Base-by-base conservation (phyloP, 208 protist genomes). In the Angomonas desouzai region DNA sequence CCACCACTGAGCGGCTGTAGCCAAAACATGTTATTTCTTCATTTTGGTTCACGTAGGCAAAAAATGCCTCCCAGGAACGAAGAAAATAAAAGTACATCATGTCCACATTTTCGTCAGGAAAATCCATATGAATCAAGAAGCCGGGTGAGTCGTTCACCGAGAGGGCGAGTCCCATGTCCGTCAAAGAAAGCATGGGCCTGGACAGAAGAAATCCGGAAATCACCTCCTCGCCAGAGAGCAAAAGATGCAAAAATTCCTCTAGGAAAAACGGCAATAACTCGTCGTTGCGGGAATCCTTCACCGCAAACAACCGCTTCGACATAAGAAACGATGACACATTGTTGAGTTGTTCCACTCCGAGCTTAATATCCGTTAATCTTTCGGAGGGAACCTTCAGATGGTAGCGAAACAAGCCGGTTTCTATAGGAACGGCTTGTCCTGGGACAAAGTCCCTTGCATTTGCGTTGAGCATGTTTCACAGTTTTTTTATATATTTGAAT, bases 191-290 rank as follows among this genome's bases (percentile, higher is more conserved):
- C 57, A 89, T 79, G 1, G 60, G 61, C 0, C 78, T 72, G 2
- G 83, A 90, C 28, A 93, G 63, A 49, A 91, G 61, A 74, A 93
- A 87, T 10, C 84, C 87, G 23, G 84, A 81, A 33, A 53, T 48
- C 13, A 29, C 30, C 45, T 80, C 72, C 13, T n/a, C 22, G 11
- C 72, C 66, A 23, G 58, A 61, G 18, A 40, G 36, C 6, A 47
- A 3, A 27, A 25, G 23, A 10, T 27, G 32, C 3, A 36, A 20
- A 57, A 22, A 57, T 3, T 29, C 30, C n/a, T 45, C 55, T 3
- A 60, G 40, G 67, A 89, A 90, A 38, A 83, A 65, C 30, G 77
- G 68, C 13, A 89, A 55, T 16, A 72, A 60, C 29, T 87, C 83
- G 10, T 88, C 78, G 43, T 79, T 76, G 22, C 75, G 23, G 20